Percentiles rank a stretch among this genome's conserved stretches.
These are phyloP conservation scores for Dimocarpus longan DNA, from an alignment of 345 rosid genomes.

Conservation along the genomic window DNA sequence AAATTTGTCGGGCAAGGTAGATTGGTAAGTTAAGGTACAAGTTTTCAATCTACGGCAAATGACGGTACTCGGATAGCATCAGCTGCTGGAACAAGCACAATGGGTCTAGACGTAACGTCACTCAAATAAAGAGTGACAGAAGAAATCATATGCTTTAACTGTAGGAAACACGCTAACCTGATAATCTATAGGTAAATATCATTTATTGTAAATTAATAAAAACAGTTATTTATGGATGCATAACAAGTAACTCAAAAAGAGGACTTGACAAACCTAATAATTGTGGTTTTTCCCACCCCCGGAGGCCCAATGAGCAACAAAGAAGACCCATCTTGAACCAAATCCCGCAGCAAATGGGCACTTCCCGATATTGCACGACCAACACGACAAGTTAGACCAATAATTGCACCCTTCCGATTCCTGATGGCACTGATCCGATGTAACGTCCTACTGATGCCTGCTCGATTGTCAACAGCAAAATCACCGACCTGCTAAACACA, in stretches of 20 bases:
- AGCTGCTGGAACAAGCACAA: neutral
- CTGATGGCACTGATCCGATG: constrained; percentile 90
- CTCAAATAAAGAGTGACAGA: neutral
- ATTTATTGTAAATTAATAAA: neutral
- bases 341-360: constrained; percentile 71
- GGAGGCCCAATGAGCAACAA: constrained; percentile 93
- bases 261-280: constrained; percentile 62
- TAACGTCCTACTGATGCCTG: constrained; percentile 85
- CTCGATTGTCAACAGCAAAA: constrained; percentile 87
- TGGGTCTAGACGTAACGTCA: neutral
- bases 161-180: neutral
- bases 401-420: constrained; percentile 68
- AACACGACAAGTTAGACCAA: constrained; percentile 95
- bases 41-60: neutral
- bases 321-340: constrained; percentile 78
- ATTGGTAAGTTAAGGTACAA: neutral
- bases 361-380: constrained; percentile 84
- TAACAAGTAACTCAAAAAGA: neutral
- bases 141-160: neutral
- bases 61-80: too few relatives aligned
- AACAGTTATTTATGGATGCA: constrained; percentile 8
- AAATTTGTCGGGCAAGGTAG: neutral
- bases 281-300: constrained; percentile 95
- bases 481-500: constrained; percentile 66
- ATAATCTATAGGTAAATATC: neutral